A percentile compares a stretch with the other conserved stretches of the same genome.
Conservation (phyloP, 495 filamentous ascomycete genomes). For the Platismatia glauca region DNA sequence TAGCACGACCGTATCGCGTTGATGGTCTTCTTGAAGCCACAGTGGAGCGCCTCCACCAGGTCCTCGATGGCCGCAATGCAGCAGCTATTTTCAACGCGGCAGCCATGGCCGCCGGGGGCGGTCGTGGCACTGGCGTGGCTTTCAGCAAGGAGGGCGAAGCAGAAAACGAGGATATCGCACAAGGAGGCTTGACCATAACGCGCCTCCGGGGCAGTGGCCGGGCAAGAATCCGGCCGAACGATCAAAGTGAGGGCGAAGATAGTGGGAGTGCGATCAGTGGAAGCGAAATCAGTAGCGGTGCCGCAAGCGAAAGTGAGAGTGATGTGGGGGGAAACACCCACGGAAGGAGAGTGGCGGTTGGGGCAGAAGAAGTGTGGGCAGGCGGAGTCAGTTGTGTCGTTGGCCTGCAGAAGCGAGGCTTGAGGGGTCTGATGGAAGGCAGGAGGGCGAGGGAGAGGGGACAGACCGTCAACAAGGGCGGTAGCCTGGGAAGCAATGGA, state of each 20-base stretch:
- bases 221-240: conserved; percentile 1
- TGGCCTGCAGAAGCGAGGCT: conserved; percentile 84
- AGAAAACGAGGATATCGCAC: conserved; percentile 6
- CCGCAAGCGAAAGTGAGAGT: conserved; percentile 15
- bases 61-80: conserved; percentile 86
- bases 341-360: conserved; percentile 34
- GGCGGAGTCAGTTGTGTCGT: conserved; percentile 89
- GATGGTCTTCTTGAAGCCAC: conserved; percentile 87
- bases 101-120: conserved; percentile 94
- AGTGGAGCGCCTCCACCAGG: conserved; percentile 81
- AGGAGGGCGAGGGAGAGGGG: conserved; percentile 70
- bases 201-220: conserved; percentile 9
- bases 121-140: conserved; percentile 52
- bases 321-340: conserved; percentile 37
- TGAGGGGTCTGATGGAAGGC: conserved; percentile 93
- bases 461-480: conserved; percentile 20
- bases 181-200: conserved; percentile 12
- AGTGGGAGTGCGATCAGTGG: conserved; percentile 16
- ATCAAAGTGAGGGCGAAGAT: conserved; percentile 17
- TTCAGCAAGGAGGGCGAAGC: conserved; percentile 24
- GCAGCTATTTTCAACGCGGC: conserved; percentile 97
- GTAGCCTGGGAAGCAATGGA: conserved; percentile 21
- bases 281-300: conserved; percentile 30
- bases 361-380: conserved; percentile 51
- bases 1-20: conserved; percentile 85